Evolutionary conservation across 2,329 filamentous ascomycete species (phyloP).

Genomic region (Macrophomina phaseolina): DNA sequence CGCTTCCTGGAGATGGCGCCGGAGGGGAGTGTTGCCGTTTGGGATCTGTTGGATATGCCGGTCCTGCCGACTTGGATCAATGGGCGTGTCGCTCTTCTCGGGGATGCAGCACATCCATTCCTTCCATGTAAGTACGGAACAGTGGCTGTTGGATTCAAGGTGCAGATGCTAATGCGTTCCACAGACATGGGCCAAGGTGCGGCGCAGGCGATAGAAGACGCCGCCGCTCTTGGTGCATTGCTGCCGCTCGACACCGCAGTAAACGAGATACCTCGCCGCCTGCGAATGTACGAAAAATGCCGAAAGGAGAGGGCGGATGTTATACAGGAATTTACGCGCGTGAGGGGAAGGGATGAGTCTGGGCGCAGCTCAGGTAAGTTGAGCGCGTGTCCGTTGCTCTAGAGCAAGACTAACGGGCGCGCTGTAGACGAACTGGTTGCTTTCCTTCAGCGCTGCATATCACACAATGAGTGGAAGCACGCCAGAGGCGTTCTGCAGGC

Average conservation of each 20-base stretch:
- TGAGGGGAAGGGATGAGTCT: conserved; percentile 54
- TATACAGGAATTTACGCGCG: conserved; percentile 64
- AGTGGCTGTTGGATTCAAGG: background rate
- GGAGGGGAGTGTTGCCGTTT: conserved; percentile 42
- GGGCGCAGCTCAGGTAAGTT: background rate
- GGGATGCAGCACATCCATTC: conserved; percentile 73
- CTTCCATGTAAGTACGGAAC: conserved; percentile 56
- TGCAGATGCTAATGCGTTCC: background rate
- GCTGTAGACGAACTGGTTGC: background rate
- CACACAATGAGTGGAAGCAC: background rate
- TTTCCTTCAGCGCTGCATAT: background rate
- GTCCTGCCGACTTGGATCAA: conserved; percentile 62
- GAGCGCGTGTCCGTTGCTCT: background rate
- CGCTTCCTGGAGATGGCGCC: conserved; percentile 48
- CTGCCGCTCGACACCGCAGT: conserved; percentile 27
- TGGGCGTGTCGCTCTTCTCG: conserved; percentile 62
- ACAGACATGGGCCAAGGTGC: conserved; percentile 66
- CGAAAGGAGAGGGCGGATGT: conserved; percentile 62
- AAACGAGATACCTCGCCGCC: conserved; percentile 46
- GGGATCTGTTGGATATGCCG: conserved; percentile 59
- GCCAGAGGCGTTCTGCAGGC: background rate
- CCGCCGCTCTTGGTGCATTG: conserved; percentile 62
- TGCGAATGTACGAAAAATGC: conserved; percentile 65
- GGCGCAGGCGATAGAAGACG: conserved; percentile 71
- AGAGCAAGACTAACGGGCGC: background rate